phyloP scores from a whole-genome alignment of 345 rosid genomes.

The Arabis hirsuta region DNA sequence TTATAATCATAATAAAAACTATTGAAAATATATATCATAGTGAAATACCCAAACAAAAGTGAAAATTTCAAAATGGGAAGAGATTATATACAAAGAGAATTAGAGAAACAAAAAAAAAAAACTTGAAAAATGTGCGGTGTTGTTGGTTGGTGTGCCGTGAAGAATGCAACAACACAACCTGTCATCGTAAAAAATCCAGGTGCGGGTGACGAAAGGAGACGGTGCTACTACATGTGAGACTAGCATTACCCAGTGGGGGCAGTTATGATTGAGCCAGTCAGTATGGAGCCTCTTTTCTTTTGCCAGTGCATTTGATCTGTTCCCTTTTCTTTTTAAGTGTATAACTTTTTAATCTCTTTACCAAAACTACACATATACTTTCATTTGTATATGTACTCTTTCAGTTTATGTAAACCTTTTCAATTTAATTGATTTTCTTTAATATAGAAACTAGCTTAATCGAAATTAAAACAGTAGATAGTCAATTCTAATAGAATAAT shows the following conservation, averaged over 20 bases:
- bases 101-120: not conserved
- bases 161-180: slow-evolving; percentile 36
- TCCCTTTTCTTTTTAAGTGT: slow-evolving; percentile 13
- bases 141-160: slow-evolving; percentile 41
- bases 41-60: not conserved
- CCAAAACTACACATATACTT: not conserved
- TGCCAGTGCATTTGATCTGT: slow-evolving; percentile 48
- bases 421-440: too few species aligned
- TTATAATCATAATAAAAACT: not conserved
- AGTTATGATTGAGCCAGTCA: slow-evolving; percentile 43
- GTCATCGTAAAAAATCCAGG: slow-evolving; percentile 10
- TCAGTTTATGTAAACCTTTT: too few species aligned
- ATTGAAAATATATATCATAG: too few species aligned
- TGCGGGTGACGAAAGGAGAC: slow-evolving; percentile 39
- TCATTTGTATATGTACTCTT: not conserved
- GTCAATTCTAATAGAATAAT: too few species aligned
- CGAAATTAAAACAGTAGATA: too few species aligned
- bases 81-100: not conserved
- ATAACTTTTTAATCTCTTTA: slow-evolving; percentile 5
- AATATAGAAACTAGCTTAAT: too few species aligned
- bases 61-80: not conserved
- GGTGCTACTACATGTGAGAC: slow-evolving; percentile 20
- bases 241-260: slow-evolving; percentile 41
- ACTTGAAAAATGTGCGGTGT: slow-evolving; percentile 31
- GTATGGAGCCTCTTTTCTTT: slow-evolving; percentile 32